These are phyloP conservation scores for Boletus sp. DNA, from an alignment of 768 basidiomycete species.

Conservation along the genomic window DNA sequence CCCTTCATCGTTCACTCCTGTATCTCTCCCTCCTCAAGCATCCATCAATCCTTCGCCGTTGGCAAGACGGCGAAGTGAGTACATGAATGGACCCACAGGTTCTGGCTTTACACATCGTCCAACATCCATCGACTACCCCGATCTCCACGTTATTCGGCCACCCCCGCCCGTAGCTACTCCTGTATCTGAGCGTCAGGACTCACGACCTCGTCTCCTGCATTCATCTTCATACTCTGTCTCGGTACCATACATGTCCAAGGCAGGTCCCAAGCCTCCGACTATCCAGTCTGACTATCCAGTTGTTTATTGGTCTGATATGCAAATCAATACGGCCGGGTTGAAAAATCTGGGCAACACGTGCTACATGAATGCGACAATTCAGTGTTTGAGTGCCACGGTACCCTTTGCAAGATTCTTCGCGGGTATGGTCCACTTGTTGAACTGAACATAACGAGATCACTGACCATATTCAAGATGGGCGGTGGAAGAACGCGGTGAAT, in stretches of 20 bases:
- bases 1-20: slow-evolving; percentile 36
- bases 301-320: slow-evolving; percentile 77
- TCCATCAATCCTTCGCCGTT: slow-evolving; percentile 79
- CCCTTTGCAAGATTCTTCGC: slow-evolving; percentile 93
- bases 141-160: slow-evolving; percentile 66
- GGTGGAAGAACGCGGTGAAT: slow-evolving; percentile 83
- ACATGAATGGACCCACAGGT: slow-evolving; percentile 70
- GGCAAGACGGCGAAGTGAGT: slow-evolving; percentile 71
- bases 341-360: slow-evolving; percentile 98
- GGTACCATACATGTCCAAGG: slow-evolving; percentile 13
- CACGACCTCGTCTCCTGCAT: slow-evolving; percentile 51
- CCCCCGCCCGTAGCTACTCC: slow-evolving; percentile 77
- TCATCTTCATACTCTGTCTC: slow-evolving; percentile 35
- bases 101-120: slow-evolving; percentile 44
- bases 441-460: background rate
- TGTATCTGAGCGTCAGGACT: slow-evolving; percentile 71
- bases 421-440: slow-evolving; percentile 42
- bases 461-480: slow-evolving; percentile 50
- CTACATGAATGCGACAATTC: slow-evolving; percentile 98
- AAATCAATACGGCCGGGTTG: slow-evolving; percentile 78
- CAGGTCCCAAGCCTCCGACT: slow-evolving; percentile 57
- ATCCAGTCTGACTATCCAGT: slow-evolving; percentile 78
- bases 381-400: slow-evolving; percentile 91
- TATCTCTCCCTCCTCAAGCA: slow-evolving; percentile 75
- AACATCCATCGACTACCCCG: slow-evolving; percentile 74